Base-by-base conservation (phyloP, 129 eudicot species). In the Pseudognaphalium luteoalbum region DNA sequence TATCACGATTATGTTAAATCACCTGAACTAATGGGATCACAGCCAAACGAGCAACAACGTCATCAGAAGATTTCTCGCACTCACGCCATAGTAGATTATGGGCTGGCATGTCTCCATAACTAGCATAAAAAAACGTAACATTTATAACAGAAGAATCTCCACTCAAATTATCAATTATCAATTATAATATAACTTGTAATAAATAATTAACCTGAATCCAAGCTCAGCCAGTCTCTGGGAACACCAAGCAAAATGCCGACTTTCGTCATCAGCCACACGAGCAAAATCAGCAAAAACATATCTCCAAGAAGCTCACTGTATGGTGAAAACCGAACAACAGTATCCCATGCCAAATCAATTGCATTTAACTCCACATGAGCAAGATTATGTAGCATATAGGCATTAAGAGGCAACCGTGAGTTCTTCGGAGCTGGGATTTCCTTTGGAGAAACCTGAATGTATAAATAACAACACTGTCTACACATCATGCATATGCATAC, bases 31-130 rank as follows among this genome's bases (percentile, higher is more conserved):
- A 81, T 72, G 99, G 99, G 61, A 95, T 89, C 34, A 89, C 89
- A 34, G 99, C 99, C 82, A 95, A 84, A 66, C 99, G 96, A 22
- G 97, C 99, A 75, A 94, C 87, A 78, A 95, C 92, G 70, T 85
- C 88, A 72, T 91, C 89, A 21, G 99, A 86, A 39, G 97, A 87
- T 81, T 91, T 95, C 81, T 88, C 89, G 64, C 96, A 89, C 85
- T 91, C 96, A 52, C 92, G 86, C 99, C 99, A 95, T 21, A 95
- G 90, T 57, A 91, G 67, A 86, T 88, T 87, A 83, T 95, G 99
- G 73, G 99, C 99, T 20, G 97, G 99, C 90, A 91, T 91, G 80
- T 95, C 99, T 42, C 99, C 99, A 76, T 94, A 94, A 76, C 99
- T 94, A 76, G 59, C 50, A 28, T 51, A 52, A 3, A 44, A n/a